A percentile compares a stretch with the other conserved stretches of the same genome.
Evolutionary conservation across 108 stramenopile species (phyloP).

Genomic region (Discostella stelligeroides): DNA sequence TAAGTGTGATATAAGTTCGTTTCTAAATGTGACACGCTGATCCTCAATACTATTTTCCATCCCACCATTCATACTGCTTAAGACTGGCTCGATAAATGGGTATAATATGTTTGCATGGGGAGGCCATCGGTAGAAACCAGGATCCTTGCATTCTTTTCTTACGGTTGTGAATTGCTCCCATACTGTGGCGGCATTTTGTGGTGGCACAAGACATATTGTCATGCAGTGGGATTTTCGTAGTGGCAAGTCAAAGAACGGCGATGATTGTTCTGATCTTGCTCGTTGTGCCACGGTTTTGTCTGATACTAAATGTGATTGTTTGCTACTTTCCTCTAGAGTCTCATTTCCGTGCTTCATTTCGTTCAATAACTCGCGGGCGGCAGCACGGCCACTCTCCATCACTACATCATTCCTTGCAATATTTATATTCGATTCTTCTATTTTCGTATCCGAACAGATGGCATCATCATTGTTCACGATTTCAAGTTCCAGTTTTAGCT

Average conservation of each 20-base stretch:
- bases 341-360: conserved; percentile 13
- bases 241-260: conserved; percentile 34
- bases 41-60: conserved; percentile 44
- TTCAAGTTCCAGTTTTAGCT: not conserved
- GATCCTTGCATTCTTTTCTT: conserved; percentile 64
- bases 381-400: conserved; percentile 34
- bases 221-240: conserved; percentile 46
- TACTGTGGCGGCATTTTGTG: conserved; percentile 47
- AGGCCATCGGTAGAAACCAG: conserved; percentile 84
- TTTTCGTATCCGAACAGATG: not conserved
- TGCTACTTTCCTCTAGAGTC: not conserved
- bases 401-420: not conserved
- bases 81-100: conserved; percentile 65
- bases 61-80: not conserved
- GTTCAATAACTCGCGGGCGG: conserved; percentile 28
- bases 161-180: conserved; percentile 62
- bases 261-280: not conserved
- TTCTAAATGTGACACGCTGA: conserved; percentile 1
- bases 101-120: conserved; percentile 83
- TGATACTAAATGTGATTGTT: not conserved
- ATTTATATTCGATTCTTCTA: not conserved
- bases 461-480: not conserved
- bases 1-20: conserved; percentile 21
- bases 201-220: conserved; percentile 80
- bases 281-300: not conserved